A percentile compares a stretch with the other conserved stretches of the same genome.
Conservation (phyloP, 345 rosid genomes). For the Ailanthus altissimus region DNA sequence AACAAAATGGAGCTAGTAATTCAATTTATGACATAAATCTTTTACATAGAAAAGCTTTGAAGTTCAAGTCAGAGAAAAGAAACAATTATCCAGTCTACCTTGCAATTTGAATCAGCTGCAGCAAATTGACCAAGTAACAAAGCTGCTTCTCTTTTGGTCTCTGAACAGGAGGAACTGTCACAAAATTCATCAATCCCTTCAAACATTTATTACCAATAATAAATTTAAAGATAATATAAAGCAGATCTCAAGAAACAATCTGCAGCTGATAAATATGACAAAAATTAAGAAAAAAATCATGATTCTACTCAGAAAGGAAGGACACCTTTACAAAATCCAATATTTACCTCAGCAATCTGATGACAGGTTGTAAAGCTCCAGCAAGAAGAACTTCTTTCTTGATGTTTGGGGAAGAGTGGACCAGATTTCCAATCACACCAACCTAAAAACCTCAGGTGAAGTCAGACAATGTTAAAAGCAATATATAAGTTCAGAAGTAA, state of each 20-base stretch:
- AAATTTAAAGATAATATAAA: neutral
- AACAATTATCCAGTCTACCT: slow-evolving; percentile 40
- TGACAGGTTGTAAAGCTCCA: slow-evolving; percentile 86
- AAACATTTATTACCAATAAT: neutral
- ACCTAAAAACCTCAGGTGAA: slow-evolving; percentile 40
- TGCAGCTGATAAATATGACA: neutral
- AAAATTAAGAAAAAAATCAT: neutral
- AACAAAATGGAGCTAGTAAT: neutral
- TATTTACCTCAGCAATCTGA: slow-evolving; percentile 62
- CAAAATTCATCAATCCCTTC: slow-evolving; percentile 7
- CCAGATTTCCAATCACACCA: slow-evolving; percentile 77
- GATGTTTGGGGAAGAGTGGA: slow-evolving; percentile 73
- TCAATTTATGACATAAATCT: neutral
- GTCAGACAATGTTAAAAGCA: slow-evolving; percentile 22
- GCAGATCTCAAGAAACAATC: neutral
- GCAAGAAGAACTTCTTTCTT: slow-evolving; percentile 69
- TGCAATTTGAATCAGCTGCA: slow-evolving; percentile 74
- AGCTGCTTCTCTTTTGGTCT: slow-evolving; percentile 82
- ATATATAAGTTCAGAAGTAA: slow-evolving; percentile 11
- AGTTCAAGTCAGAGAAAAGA: slow-evolving; percentile 11
- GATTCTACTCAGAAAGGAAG: slow-evolving; percentile 3
- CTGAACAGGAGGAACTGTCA: slow-evolving; percentile 63
- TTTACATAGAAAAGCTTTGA: neutral
- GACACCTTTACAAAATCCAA: slow-evolving; percentile 4
- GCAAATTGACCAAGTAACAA: slow-evolving; percentile 81